phyloP scores from a whole-genome alignment of 140 eudicot genomes.

The Senecio squalidus region DNA sequence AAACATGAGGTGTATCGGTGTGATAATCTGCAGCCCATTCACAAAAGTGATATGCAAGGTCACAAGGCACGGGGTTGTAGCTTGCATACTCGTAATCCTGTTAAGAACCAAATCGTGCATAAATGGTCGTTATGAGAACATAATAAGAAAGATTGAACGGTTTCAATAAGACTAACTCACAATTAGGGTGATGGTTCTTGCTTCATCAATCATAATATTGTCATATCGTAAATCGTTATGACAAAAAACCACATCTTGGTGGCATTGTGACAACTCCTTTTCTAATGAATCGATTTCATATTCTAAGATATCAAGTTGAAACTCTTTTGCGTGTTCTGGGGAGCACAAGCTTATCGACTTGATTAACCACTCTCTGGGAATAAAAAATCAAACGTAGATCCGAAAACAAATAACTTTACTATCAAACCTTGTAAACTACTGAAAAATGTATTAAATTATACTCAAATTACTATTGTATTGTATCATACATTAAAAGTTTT shows the following conservation, averaged over 20 bases:
- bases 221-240: slow-evolving; percentile 95
- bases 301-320: slow-evolving; percentile 47
- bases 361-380: slow-evolving; percentile 56
- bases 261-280: slow-evolving; percentile 31
- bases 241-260: slow-evolving; percentile 61
- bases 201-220: slow-evolving; percentile 76
- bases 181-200: slow-evolving; percentile 54
- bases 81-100: slow-evolving; percentile 96
- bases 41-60: slow-evolving; percentile 85
- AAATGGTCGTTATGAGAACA: neutral
- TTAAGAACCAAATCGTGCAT: slow-evolving; percentile 2
- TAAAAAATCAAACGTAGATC: neutral
- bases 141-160: neutral
- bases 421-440: neutral
- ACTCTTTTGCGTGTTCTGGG: slow-evolving; percentile 37
- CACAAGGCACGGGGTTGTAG: slow-evolving; percentile 81
- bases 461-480: too few species aligned
- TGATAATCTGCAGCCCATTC: slow-evolving; percentile 95
- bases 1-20: slow-evolving; percentile 65
- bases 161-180: slow-evolving; percentile 33
- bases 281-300: slow-evolving; percentile 50
- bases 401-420: neutral
- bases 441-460: too few species aligned
- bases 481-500: too few species aligned
- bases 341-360: slow-evolving; percentile 55